Conservation (phyloP, 169 alveolate genomes). For the Eimeria falciformis region DNA sequence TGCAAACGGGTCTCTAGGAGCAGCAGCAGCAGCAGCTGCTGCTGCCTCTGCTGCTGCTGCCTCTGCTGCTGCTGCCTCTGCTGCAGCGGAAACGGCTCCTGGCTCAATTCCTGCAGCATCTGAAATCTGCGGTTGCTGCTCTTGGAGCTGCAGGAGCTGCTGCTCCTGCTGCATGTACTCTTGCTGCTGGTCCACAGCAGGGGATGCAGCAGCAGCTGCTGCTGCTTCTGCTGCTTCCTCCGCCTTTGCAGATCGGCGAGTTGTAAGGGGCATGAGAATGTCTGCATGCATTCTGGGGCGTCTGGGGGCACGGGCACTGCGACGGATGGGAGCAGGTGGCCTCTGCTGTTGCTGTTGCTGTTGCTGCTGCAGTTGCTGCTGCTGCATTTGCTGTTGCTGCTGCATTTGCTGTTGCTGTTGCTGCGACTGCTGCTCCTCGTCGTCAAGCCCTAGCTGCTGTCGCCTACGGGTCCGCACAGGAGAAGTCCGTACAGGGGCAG, state of each 20-base stretch:
- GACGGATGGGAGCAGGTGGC: constrained; percentile 69
- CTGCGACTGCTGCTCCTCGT: constrained; percentile 57
- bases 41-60: constrained; percentile 10
- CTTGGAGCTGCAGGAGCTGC: constrained; percentile 63
- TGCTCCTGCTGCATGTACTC: constrained; percentile 55
- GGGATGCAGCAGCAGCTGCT: constrained; percentile 34
- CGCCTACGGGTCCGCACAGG: constrained; percentile 56
- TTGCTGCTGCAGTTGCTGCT: not conserved
- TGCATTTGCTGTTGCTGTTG: constrained; percentile 63
- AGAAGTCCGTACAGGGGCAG: constrained; percentile 17
- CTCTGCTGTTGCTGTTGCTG: constrained; percentile 46
- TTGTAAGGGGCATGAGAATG: constrained; percentile 11
- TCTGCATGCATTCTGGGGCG: constrained; percentile 70
- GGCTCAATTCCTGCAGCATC: constrained; percentile 4
- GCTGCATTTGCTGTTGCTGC: constrained; percentile 33
- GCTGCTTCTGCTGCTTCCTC: constrained; percentile 55
- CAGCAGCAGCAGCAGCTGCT: not conserved
- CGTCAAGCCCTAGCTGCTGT: constrained; percentile 50
- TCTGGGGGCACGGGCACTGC: constrained; percentile 74
- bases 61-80: constrained; percentile 39
- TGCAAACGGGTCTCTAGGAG: constrained; percentile 16
- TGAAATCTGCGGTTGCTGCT: constrained; percentile 39
- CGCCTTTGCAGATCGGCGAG: constrained; percentile 33
- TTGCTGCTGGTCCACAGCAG: constrained; percentile 54
- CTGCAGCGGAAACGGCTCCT: constrained; percentile 8